Conservation (phyloP, 2,329 filamentous ascomycete genomes). For the Mycosphaerella arachidis region DNA sequence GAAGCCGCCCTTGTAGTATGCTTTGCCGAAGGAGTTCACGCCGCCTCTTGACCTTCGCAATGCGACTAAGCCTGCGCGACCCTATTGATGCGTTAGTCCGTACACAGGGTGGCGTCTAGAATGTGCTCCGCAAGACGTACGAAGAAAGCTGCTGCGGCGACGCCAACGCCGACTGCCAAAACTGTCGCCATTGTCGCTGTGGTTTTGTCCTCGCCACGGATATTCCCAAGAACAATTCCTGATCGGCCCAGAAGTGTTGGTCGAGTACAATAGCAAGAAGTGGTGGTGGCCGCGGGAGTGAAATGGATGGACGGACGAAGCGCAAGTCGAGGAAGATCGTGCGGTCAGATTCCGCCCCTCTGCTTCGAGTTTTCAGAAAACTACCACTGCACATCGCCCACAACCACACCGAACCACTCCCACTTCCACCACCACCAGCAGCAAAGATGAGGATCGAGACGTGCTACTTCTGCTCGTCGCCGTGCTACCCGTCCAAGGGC, state of each 20-base stretch:
- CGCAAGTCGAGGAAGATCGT: no score
- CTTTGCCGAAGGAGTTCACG: slow-evolving; percentile 72
- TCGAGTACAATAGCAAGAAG: no score
- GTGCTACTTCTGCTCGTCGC: slow-evolving; percentile 68
- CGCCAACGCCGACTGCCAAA: slow-evolving; percentile 55
- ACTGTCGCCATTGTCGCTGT: slow-evolving; percentile 53
- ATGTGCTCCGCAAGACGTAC: slow-evolving; percentile 38
- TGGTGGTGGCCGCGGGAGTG: no score
- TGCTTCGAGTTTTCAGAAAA: neutral
- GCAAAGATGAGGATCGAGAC: slow-evolving; percentile 52
- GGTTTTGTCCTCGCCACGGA: no score
- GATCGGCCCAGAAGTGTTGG: neutral
- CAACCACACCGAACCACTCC: neutral
- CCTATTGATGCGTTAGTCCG: slow-evolving; percentile 49
- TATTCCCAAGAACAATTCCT: neutral
- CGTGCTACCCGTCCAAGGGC: slow-evolving; percentile 60
- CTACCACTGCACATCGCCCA: neutral
- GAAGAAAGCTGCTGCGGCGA: slow-evolving; percentile 63
- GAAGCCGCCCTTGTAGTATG: slow-evolving; percentile 98
- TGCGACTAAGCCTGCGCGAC: slow-evolving; percentile 86
- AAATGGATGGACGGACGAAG: no score
- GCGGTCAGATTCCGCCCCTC: no score
- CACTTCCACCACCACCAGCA: neutral
- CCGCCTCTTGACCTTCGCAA: slow-evolving; percentile 76
- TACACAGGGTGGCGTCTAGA: neutral